Base-by-base conservation (phyloP, 306 rosid species). In the Senna siamea region DNA sequence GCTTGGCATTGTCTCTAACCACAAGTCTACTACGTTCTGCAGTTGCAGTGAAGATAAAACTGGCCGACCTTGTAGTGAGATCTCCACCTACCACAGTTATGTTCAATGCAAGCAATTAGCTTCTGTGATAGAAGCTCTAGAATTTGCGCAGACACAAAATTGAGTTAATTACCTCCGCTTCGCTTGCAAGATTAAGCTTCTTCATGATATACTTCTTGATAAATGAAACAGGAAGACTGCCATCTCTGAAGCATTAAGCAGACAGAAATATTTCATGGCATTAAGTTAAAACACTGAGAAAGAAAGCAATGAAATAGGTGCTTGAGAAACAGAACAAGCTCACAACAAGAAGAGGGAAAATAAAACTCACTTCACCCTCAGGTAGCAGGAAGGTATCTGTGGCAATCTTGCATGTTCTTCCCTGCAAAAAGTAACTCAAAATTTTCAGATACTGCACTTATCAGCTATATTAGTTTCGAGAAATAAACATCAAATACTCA, bases 361-460 rank as follows among this genome's bases (percentile, higher is more conserved):
- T 15, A 53, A 80, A 69, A 81, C 90, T 85, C 76, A 91, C 97
- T 47, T 80, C 64, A 87, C 82, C 75, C 87, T 82, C 77, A 91
- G 32, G 85, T 76, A 89, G 70, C 73, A 4, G 10, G 85, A 66
- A 69, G 90, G 50, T 58, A 91, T 30, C 76, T 89, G 89, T 15
- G 88, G 92, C 92, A 91, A 70, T 10, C 37, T 57, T 48, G 84
- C 74, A 78, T 73, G 22, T 50, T 67, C 73, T 15, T 58, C 83
- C 79, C 97, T 89, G 76, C 48, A 78, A 80, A 34, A 48, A 76
- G 8, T 69, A 63, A 78, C 43, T 76, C 53, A 46, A 76, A n/a
- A 71, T 19, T 43, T 43, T 69, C 52, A 71, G 51, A 80, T n/a
- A 80, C 14, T 43, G 30, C 30, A 26, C 30, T 26, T 26, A 26